phyloP scores from a whole-genome alignment of 2,329 filamentous ascomycete genomes.

The Aspergillus ochraceoroseus region DNA sequence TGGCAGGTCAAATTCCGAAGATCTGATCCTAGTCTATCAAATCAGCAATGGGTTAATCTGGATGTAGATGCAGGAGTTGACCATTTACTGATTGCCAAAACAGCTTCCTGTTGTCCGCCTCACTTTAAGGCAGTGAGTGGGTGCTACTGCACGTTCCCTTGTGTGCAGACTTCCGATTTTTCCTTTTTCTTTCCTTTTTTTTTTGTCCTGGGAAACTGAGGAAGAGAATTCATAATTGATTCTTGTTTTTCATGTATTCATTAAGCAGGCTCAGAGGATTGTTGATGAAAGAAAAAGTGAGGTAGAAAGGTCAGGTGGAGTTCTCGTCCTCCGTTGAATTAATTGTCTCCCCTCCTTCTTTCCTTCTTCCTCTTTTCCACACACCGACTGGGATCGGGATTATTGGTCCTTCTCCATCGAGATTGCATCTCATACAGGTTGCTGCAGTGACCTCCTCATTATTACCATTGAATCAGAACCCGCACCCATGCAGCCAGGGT shows the following conservation, averaged over 20 bases:
- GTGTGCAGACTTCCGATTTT: too few species aligned
- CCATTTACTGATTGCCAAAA: conserved; percentile 20
- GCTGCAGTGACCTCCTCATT: conserved; percentile 6
- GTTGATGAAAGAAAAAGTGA: too few species aligned
- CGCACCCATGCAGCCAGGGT: conserved; percentile 24
- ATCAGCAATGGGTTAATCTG: conserved; percentile 1
- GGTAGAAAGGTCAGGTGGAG: too few species aligned
- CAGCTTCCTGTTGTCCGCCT: conserved; percentile 19
- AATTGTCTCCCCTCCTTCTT: too few species aligned
- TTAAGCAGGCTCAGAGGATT: too few species aligned
- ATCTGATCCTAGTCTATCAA: background rate
- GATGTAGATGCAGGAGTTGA: conserved; percentile 7
- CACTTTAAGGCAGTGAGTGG: conserved; percentile 15
- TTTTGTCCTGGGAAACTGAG: background rate
- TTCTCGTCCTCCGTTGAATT: too few species aligned
- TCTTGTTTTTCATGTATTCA: too few species aligned
- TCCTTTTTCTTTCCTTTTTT: too few species aligned
- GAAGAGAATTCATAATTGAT: too few species aligned
- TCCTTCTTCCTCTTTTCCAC: conserved; percentile 6
- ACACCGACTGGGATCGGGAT: background rate
- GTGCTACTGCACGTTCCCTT: conserved; percentile 9
- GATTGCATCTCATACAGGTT: conserved; percentile 5
- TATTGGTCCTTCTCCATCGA: conserved; percentile 1
- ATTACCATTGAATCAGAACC: conserved; percentile 5
- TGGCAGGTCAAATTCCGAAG: too few species aligned